A percentile compares a stretch with the other conserved stretches of the same genome.
These are phyloP conservation scores for Alternaria sp. DNA, from an alignment of 2,329 filamentous ascomycete species.

Conservation along the genomic window DNA sequence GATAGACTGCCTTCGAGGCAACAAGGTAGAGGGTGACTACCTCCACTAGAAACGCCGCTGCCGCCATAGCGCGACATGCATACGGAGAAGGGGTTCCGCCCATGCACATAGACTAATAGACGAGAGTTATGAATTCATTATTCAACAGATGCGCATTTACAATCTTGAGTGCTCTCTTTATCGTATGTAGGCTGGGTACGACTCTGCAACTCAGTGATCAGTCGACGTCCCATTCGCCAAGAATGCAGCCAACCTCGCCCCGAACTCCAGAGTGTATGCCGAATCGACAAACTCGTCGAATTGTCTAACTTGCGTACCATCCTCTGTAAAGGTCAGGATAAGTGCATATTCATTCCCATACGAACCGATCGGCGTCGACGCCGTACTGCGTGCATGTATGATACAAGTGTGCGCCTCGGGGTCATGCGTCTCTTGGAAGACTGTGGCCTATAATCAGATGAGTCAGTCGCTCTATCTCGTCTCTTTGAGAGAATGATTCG, in stretches of 20 bases:
- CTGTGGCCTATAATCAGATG: background rate
- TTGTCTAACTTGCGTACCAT: slow-evolving; percentile 1
- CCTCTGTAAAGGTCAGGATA: slow-evolving; percentile 6
- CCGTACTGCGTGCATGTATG: slow-evolving; percentile 5
- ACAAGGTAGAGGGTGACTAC: background rate
- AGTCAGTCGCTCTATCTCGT: background rate
- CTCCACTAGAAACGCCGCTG: background rate
- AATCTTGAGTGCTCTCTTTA: background rate
- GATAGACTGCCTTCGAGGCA: background rate
- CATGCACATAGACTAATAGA: background rate
- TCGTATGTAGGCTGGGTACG: background rate
- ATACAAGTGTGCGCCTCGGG: slow-evolving; percentile 5
- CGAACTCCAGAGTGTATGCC: slow-evolving; percentile 8
- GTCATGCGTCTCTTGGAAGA: slow-evolving; percentile 8
- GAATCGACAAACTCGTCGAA: slow-evolving; percentile 11
- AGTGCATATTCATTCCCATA: slow-evolving; percentile 13
- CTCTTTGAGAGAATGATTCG: background rate
- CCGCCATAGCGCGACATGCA: background rate
- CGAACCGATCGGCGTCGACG: slow-evolving; percentile 1
- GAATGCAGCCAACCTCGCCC: background rate
- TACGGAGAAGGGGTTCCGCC: background rate
- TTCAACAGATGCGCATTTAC: background rate
- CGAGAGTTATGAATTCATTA: background rate
- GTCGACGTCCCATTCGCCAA: slow-evolving; percentile 1
- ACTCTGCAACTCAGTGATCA: background rate